phyloP scores from a whole-genome alignment of 2,329 filamentous ascomycete species.

The Xylariales sp. region DNA sequence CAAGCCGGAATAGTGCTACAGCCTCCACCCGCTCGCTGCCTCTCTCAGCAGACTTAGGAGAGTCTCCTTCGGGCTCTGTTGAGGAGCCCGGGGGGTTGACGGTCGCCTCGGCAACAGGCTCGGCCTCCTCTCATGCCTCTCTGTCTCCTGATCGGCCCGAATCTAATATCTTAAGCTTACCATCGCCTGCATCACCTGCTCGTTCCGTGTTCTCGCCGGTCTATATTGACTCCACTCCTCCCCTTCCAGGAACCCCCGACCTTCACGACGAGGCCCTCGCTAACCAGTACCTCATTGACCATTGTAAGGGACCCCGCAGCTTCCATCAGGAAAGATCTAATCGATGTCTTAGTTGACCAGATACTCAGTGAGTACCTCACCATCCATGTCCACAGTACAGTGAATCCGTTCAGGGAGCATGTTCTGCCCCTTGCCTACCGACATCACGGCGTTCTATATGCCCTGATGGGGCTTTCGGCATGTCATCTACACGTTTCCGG shows the following conservation, averaged over 20 bases:
- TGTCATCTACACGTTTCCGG: constrained; percentile 13
- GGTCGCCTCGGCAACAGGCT: not conserved
- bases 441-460: constrained; percentile 11
- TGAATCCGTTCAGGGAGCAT: constrained; percentile 13
- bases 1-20: not conserved
- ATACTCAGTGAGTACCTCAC: constrained; percentile 15
- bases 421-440: constrained; percentile 12
- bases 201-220: not conserved
- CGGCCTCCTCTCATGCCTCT: not conserved
- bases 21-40: not conserved
- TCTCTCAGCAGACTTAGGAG: not conserved
- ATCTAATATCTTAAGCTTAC: not conserved
- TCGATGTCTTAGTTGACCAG: constrained; percentile 4
- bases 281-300: constrained; percentile 3
- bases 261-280: not conserved
- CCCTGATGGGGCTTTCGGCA: constrained; percentile 11
- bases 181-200: constrained; percentile 3
- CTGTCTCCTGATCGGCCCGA: not conserved
- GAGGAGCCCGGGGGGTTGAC: not conserved
- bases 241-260: not conserved
- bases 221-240: not conserved
- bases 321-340: not conserved
- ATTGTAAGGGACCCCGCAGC: not conserved
- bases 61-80: not conserved
- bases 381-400: constrained; percentile 4